Base-by-base conservation (phyloP, 2,329 filamentous ascomycete species). In the Venturia pyrina region DNA sequence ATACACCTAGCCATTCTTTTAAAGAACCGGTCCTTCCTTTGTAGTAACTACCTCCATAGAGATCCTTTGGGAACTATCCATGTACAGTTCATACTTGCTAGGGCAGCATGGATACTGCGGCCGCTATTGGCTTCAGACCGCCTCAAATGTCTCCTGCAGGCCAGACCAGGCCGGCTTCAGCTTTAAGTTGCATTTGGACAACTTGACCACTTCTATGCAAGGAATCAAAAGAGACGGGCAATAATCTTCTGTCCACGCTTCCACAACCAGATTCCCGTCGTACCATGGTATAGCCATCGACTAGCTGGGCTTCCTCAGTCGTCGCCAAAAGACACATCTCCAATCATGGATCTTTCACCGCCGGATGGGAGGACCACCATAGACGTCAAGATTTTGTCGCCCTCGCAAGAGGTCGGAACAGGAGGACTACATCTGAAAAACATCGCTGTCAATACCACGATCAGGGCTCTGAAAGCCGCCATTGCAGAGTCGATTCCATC, bases 391-490 rank as follows among this genome's bases (percentile, higher is more conserved):
- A 68, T 78, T 46, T 71, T 78, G 28, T 77, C 76, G 46, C 76
- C 76, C 7, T 77, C 75, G 21, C 69, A 73, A 32, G 76, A 78
- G 65, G 68, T 77, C 11, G 72, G 75, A 40, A 71, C 73, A 67
- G 44, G 61, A 32, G 65, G 70, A 69, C 67, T 78, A 60, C 69
- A 65, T 43, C 70, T 78, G 37, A 65, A 68, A 32, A 66, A 71
- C n/a, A 66, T 78, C 34, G 71, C 75, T 68, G 69, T 74, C 10
- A 67, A 72, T 3, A 76, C 73, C 1, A 86, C 81, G 2, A 73
- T 88, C 61, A 78, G 74, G 24, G 76, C 80, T 62, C 75, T 88
- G n/a, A 84, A 83, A 68, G 71, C 76, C 56, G 79, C 76, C 65
- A 82, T 88, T 65, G 77, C 80, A 60, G 71, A 80, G 66, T 73